Evolutionary conservation across 225 moss, liverwort and hornwort species (phyloP).

Genomic region (Pleurozium schreberi): DNA sequence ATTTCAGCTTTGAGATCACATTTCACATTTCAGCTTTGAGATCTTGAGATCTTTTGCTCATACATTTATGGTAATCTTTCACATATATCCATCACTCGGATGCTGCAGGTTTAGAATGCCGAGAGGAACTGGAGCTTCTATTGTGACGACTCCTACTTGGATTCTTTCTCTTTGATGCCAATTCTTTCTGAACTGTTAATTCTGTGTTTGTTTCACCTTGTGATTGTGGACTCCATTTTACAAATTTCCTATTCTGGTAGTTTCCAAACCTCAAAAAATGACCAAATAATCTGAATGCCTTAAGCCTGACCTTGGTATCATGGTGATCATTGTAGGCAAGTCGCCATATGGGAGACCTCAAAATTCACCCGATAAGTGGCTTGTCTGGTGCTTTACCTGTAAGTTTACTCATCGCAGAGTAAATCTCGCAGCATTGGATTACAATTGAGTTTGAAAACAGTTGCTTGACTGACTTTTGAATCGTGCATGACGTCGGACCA

Average conservation of each 20-base stretch:
- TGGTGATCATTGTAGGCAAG: slow-evolving; percentile 39
- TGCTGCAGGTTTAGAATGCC: neutral
- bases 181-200: neutral
- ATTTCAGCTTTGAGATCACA: neutral
- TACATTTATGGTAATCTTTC: neutral
- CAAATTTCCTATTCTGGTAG: neutral
- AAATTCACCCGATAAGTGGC: slow-evolving; percentile 75
- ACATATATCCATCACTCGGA: neutral
- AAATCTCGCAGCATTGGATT: neutral
- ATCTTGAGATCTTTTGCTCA: neutral
- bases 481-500: neutral
- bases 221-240: neutral
- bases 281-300: neutral
- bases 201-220: neutral
- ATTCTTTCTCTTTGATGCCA: neutral
- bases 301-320: neutral
- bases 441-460: neutral
- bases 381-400: slow-evolving; percentile 73
- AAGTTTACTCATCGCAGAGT: neutral
- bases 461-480: neutral
- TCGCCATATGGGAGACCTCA: slow-evolving; percentile 82
- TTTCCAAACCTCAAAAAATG: neutral
- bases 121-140: neutral
- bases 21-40: neutral
- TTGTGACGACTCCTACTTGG: neutral